Evolutionary conservation across 192 early-diverging fungal species (phyloP).

Genomic region (Lunasporangiospora selenospora): DNA sequence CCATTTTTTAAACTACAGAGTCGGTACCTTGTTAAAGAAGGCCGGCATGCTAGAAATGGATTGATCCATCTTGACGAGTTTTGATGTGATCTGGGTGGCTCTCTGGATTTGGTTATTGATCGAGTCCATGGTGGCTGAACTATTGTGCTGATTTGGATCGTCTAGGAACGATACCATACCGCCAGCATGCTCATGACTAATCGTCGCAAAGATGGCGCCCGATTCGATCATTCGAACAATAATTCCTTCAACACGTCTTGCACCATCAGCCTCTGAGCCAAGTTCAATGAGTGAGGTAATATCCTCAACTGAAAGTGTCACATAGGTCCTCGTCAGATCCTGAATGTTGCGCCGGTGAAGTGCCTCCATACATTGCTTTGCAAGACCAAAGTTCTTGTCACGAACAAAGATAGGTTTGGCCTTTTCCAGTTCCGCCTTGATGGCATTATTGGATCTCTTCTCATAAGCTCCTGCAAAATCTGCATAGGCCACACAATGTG

Average conservation of each 20-base stretch:
- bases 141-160: conserved; percentile 54
- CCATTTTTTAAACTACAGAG: too few species aligned
- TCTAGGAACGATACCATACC: conserved; percentile 81
- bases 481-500: conserved; percentile 55
- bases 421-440: conserved; percentile 55
- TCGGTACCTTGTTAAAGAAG: conserved; percentile 29
- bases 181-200: conserved; percentile 51
- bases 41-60: conserved; percentile 32
- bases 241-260: conserved; percentile 56
- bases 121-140: conserved; percentile 41
- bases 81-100: conserved; percentile 34
- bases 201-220: conserved; percentile 56
- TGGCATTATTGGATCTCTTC: conserved; percentile 45
- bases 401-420: conserved; percentile 31
- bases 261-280: conserved; percentile 35
- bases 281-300: conserved; percentile 67
- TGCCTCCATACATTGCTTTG: conserved; percentile 52
- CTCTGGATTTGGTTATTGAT: conserved; percentile 57
- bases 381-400: conserved; percentile 73
- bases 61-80: conserved; percentile 34
- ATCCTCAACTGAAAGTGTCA: conserved; percentile 75
- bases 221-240: conserved; percentile 67
- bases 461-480: conserved; percentile 68
- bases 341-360: conserved; percentile 66
- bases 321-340: conserved; percentile 76